Base-by-base conservation (phyloP, 2,329 filamentous ascomycete species). In the Graphium sp. region DNA sequence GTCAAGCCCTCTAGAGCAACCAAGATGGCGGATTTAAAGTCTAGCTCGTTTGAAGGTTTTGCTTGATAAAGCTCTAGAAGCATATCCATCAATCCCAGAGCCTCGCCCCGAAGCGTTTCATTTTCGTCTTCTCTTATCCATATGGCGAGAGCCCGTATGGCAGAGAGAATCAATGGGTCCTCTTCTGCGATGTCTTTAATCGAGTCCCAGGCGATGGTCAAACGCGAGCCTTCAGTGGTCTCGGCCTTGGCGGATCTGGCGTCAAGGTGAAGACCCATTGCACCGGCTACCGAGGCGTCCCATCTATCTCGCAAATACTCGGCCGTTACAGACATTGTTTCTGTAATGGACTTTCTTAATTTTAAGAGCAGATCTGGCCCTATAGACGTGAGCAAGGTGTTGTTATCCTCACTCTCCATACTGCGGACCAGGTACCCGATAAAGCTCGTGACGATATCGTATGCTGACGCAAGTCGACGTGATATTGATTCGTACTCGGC, bases 81-180 rank as follows among this genome's bases (percentile, higher is more conserved):
- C 55, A 79, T 63, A 37, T 79, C 74, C 34, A 59, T 60, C 28
- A 79, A 46, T 0, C 69, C 71, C 0, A 60, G 57, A 8, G 60
- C 62, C 39, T 74, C 65, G 27, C 53, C 60, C 8, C 70, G 53
- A 22, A 78, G 41, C 6, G 52, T 47, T 10, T 70, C 62, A 22
- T 69, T 70, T 22, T 78, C 73, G 32, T 80, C 74, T 35, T 80
- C 74, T 6, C 68, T 56, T n/a, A 79, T 50, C 75, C 75, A 80
- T 12, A 78, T 56, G 1, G 70, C 61, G 18, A 79, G 41, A 0
- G 65, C 52, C 24, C 68, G 53, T 14, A 77, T 47, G 0, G 66
- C 61, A 4, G 73, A 62, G 3, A 74, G 55, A 2, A 74, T 54
- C 6, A 79, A 52, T 2, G 66, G 61, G 38, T 80, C 74, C 6